Evolutionary conservation across 164 flowering plant genomes (phyloP).

Genomic region (Tetracentron sinense): DNA sequence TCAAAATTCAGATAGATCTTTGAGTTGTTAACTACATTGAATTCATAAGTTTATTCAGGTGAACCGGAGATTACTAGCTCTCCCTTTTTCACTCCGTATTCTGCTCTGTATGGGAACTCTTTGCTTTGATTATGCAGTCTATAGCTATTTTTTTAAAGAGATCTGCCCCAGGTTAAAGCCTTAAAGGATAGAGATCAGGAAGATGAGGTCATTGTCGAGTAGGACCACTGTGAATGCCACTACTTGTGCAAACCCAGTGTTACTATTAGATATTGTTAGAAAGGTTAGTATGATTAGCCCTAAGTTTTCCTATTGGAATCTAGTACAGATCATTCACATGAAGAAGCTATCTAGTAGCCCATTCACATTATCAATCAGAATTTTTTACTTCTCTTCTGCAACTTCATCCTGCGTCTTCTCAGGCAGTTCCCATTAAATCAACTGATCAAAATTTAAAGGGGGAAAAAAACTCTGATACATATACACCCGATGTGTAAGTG

Average conservation of each 20-base stretch:
- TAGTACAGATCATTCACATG: too few species aligned
- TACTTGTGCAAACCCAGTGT: too few species aligned
- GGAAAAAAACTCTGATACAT: neutral
- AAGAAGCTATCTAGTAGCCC: neutral
- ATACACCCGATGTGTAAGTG: neutral
- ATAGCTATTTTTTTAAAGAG: too few species aligned
- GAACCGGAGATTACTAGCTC: neutral
- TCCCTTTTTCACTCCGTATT: too few species aligned
- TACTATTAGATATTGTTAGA: too few species aligned
- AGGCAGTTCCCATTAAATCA: neutral
- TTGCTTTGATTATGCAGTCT: neutral
- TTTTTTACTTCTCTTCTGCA: neutral
- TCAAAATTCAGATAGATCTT: too few species aligned
- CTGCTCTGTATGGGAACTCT: neutral
- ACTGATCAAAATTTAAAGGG: too few species aligned
- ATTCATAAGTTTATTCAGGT: neutral
- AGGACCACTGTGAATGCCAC: neutral
- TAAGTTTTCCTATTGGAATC: too few species aligned
- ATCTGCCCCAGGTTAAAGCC: neutral
- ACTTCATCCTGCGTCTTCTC: neutral
- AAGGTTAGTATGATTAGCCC: too few species aligned
- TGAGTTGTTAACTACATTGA: neutral
- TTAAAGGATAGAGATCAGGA: neutral
- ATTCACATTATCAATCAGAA: neutral
- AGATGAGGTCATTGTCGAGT: too few species aligned